phyloP scores from a whole-genome alignment of 164 flowering plant species.

The Stephania yunnanensis region DNA sequence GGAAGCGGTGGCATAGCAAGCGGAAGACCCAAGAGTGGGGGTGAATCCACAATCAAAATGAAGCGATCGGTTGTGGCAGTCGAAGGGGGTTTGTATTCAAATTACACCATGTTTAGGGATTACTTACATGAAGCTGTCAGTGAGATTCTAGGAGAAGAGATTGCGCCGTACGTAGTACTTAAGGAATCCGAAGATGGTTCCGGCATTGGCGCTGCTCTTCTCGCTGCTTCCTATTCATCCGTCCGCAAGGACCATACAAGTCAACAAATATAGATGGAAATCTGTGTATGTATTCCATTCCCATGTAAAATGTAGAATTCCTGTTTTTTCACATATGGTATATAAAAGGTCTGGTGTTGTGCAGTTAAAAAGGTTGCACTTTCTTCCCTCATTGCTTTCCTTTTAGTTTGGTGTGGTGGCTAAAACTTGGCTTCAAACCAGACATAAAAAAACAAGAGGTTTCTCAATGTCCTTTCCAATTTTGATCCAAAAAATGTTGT shows the following conservation, averaged over 20 bases:
- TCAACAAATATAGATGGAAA: conserved; percentile 24
- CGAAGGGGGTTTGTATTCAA: conserved; percentile 69
- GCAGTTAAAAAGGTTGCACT: conserved; percentile 12
- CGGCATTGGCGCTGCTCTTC: conserved; percentile 84
- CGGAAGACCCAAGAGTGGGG: conserved; percentile 40
- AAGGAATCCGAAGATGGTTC: conserved; percentile 74
- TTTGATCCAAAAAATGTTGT: not conserved
- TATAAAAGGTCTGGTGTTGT: conserved; percentile 29
- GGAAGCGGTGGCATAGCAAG: conserved; percentile 61
- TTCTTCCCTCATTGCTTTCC: too few relatives aligned
- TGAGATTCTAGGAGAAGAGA: conserved; percentile 74
- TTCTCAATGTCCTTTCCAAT: too few relatives aligned
- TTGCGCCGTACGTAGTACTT: conserved; percentile 60
- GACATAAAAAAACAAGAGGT: too few relatives aligned
- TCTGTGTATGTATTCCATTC: conserved; percentile 9
- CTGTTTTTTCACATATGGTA: conserved; percentile 18
- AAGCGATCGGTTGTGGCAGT: conserved; percentile 78
- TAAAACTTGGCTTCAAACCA: too few relatives aligned
- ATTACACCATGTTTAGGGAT: conserved; percentile 62
- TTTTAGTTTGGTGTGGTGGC: not conserved
- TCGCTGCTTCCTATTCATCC: conserved; percentile 70
- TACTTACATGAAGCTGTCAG: conserved; percentile 66
- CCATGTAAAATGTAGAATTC: conserved; percentile 41
- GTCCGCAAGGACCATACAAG: conserved; percentile 33
- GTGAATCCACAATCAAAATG: conserved; percentile 30